Evolutionary conservation across 1,139 yeast species (phyloP).

Genomic region (Candida freyschussii): DNA sequence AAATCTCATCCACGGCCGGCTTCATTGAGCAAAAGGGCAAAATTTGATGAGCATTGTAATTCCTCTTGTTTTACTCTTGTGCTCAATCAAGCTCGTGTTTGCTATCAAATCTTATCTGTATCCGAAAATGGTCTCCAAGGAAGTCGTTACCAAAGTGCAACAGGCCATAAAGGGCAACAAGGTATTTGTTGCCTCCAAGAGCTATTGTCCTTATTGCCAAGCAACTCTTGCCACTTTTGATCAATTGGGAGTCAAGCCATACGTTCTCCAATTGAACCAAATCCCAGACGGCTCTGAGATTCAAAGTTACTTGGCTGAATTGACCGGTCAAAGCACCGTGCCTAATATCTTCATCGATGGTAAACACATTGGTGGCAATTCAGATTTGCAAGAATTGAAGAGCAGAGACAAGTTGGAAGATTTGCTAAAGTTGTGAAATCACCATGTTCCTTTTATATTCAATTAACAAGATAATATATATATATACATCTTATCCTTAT

Average conservation of each 20-base stretch:
- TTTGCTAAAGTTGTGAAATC: too few relatives aligned
- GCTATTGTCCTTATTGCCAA: slow-evolving; percentile 68
- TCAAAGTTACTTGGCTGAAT: slow-evolving; percentile 69
- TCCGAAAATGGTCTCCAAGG: slow-evolving; percentile 40
- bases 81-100: slow-evolving; percentile 1
- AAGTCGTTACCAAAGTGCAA: slow-evolving; percentile 54
- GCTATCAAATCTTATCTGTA: too few relatives aligned
- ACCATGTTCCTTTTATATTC: too few relatives aligned
- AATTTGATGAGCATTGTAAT: slow-evolving; percentile 1
- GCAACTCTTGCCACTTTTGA: slow-evolving; percentile 55
- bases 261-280: slow-evolving; percentile 61
- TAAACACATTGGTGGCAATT: slow-evolving; percentile 91
- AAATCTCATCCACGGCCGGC: too few relatives aligned
- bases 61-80: slow-evolving; percentile 3
- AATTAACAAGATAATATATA: too few relatives aligned
- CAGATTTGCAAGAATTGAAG: slow-evolving; percentile 67
- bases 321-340: slow-evolving; percentile 89
- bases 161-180: slow-evolving; percentile 60
- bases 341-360: slow-evolving; percentile 90
- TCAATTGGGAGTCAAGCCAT: slow-evolving; percentile 45
- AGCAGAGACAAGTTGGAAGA: slow-evolving; percentile 35
- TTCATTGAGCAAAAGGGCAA: background rate
- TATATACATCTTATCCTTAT: too few relatives aligned
- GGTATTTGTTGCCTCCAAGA: slow-evolving; percentile 82
- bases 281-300: slow-evolving; percentile 57